Evolutionary conservation across 148 eudicot species (phyloP).

Genomic region (Limonium bicolor): DNA sequence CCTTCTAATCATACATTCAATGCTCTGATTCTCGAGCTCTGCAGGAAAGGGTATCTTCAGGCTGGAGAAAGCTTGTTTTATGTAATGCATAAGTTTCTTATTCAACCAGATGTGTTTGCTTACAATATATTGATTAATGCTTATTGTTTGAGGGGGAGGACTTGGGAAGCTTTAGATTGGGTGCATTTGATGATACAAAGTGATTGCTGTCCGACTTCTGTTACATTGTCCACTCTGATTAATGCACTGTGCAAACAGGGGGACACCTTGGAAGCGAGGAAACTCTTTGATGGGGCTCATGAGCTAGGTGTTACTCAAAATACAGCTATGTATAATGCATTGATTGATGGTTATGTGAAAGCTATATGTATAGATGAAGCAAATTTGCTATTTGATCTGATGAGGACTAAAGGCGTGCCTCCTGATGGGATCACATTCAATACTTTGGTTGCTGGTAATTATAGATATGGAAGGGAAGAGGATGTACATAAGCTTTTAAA

Average conservation of each 20-base stretch:
- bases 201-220: constrained; percentile 40
- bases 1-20: constrained; percentile 37
- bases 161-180: constrained; percentile 37
- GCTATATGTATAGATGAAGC: constrained; percentile 59
- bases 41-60: constrained; percentile 43
- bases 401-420: constrained; percentile 42
- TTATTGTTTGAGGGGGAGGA: constrained; percentile 52
- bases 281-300: constrained; percentile 33
- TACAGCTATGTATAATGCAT: constrained; percentile 39
- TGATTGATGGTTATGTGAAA: constrained; percentile 80
- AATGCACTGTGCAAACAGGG: constrained; percentile 77
- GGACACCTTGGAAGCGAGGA: constrained; percentile 52
- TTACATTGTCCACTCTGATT: constrained; percentile 42
- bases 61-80: constrained; percentile 52
- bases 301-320: constrained; percentile 35
- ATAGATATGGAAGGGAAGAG: constrained; percentile 57
- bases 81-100: constrained; percentile 46
- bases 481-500: constrained; percentile 36
- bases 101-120: constrained; percentile 48
- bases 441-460: constrained; percentile 56
- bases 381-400: constrained; percentile 44
- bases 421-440: constrained; percentile 81
- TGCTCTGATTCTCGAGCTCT: constrained; percentile 60
- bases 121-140: constrained; percentile 78
- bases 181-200: constrained; percentile 47